A percentile compares a stretch with the other conserved stretches of the same genome.
Conservation (phyloP, 2,329 filamentous ascomycete genomes). For the Fusarium nematophilum region DNA sequence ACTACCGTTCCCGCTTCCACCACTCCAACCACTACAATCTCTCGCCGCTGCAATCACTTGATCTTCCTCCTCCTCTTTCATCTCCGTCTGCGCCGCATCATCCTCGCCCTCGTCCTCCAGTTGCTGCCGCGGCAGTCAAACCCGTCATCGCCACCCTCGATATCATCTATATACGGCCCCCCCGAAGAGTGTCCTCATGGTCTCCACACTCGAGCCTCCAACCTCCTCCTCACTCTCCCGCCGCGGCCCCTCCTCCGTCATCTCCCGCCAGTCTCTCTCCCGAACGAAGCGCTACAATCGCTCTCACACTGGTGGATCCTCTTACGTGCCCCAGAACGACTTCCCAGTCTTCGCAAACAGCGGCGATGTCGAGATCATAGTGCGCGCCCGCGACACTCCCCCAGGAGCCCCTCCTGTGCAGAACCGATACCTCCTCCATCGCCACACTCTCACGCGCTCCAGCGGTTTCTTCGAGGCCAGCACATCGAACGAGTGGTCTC, state of each 20-base stretch:
- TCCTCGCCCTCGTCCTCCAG: no score
- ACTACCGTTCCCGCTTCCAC: no score
- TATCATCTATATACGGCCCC: slow-evolving; percentile 10
- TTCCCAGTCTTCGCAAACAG: slow-evolving; percentile 92
- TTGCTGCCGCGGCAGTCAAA: slow-evolving; percentile 11
- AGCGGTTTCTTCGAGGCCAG: slow-evolving; percentile 94
- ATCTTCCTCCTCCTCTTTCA: slow-evolving; percentile 16
- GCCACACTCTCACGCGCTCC: slow-evolving; percentile 87
- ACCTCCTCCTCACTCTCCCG: slow-evolving; percentile 64
- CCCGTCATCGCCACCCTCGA: slow-evolving; percentile 5
- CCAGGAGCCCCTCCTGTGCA: slow-evolving; percentile 55
- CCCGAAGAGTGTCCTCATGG: slow-evolving; percentile 62
- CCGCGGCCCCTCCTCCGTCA: slow-evolving; percentile 67
- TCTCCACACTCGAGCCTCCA: slow-evolving; percentile 68
- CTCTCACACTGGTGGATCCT: slow-evolving; percentile 79
- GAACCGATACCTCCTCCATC: slow-evolving; percentile 87
- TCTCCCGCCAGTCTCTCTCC: slow-evolving; percentile 70
- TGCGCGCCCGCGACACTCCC: slow-evolving; percentile 65
- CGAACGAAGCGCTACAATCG: slow-evolving; percentile 79
- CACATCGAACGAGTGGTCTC: slow-evolving; percentile 80
- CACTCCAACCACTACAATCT: slow-evolving; percentile 19
- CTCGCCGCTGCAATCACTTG: slow-evolving; percentile 29
- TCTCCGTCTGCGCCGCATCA: slow-evolving; percentile 17
- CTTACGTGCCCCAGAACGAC: slow-evolving; percentile 82
- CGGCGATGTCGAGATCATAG: slow-evolving; percentile 91